Evolutionary conservation across 2,329 filamentous ascomycete genomes (phyloP).

Genomic region (Fusarium equiseti): DNA sequence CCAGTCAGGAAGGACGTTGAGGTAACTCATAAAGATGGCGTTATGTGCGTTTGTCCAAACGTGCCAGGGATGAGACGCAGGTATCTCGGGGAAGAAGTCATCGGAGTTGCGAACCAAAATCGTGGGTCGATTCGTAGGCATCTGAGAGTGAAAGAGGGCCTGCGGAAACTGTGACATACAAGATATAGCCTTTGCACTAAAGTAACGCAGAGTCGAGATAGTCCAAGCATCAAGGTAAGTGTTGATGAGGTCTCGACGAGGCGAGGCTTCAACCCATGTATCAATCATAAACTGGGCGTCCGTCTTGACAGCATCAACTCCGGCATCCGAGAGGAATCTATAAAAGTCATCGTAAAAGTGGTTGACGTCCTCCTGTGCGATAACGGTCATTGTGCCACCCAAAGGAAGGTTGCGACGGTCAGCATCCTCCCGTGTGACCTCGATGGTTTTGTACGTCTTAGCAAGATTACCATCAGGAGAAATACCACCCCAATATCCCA

Average conservation of each 20-base stretch:
- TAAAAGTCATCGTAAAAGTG: constrained; percentile 95
- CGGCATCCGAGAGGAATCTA: constrained; percentile 76
- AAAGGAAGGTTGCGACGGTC: constrained; percentile 61
- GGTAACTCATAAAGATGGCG: constrained; percentile 80
- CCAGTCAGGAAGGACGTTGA: constrained; percentile 89
- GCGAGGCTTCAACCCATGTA: constrained; percentile 73
- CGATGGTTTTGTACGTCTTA: constrained; percentile 80
- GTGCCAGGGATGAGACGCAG: constrained; percentile 90
- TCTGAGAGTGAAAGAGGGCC: constrained; percentile 85
- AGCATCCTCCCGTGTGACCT: constrained; percentile 64
- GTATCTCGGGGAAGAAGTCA: constrained; percentile 89
- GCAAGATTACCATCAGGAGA: constrained; percentile 80
- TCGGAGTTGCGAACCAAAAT: constrained; percentile 87
- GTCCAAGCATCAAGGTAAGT: constrained; percentile 90
- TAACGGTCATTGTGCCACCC: constrained; percentile 76
- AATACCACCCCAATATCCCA: constrained; percentile 93
- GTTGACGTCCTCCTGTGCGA: constrained; percentile 79
- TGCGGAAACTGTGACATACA: constrained; percentile 96
- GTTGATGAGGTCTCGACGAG: constrained; percentile 77
- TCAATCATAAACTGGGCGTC: constrained; percentile 94
- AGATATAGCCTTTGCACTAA: constrained; percentile 82
- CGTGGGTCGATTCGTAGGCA: constrained; percentile 79
- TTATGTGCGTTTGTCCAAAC: constrained; percentile 96
- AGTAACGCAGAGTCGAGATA: constrained; percentile 80
- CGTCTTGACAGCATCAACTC: constrained; percentile 90